Evolutionary conservation across 768 basidiomycete genomes (phyloP).

Genomic region (Pleurotus giganteus): DNA sequence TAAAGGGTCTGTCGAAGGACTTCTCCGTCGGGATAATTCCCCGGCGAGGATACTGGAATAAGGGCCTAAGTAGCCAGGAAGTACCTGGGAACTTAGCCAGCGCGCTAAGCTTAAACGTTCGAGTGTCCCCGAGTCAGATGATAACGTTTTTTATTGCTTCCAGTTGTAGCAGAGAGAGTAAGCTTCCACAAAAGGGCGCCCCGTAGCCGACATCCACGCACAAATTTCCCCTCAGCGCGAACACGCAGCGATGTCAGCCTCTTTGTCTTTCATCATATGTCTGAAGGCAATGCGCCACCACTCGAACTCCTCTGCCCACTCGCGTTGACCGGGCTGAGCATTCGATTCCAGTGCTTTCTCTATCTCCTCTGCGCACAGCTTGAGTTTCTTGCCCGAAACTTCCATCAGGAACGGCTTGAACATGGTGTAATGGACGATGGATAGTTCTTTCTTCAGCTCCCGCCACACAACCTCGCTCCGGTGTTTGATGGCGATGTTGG

Average conservation of each 20-base stretch:
- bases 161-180: too few species aligned
- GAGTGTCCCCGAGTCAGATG: too few species aligned
- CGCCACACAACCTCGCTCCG: slow-evolving; percentile 31
- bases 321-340: slow-evolving; percentile 13
- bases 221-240: neutral
- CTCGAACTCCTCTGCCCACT: slow-evolving; percentile 24
- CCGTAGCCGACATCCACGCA: too few species aligned
- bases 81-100: too few species aligned
- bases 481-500: slow-evolving; percentile 37
- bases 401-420: slow-evolving; percentile 63
- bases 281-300: slow-evolving; percentile 25
- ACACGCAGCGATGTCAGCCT: slow-evolving; percentile 3
- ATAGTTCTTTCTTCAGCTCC: slow-evolving; percentile 26
- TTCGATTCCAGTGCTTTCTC: slow-evolving; percentile 16
- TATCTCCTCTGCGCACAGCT: slow-evolving; percentile 19
- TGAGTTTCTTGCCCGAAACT: neutral
- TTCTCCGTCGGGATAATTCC: too few species aligned
- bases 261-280: slow-evolving; percentile 17
- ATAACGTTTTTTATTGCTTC: too few species aligned
- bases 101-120: too few species aligned
- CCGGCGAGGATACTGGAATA: too few species aligned
- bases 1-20: too few species aligned
- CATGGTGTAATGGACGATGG: slow-evolving; percentile 39
- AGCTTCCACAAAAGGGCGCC: too few species aligned
- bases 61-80: too few species aligned